Evolutionary conservation across 495 filamentous ascomycete species (phyloP), one percentile per base, ranked within the genome.

Genomic region (Aspergillus taichungensis): DNA sequence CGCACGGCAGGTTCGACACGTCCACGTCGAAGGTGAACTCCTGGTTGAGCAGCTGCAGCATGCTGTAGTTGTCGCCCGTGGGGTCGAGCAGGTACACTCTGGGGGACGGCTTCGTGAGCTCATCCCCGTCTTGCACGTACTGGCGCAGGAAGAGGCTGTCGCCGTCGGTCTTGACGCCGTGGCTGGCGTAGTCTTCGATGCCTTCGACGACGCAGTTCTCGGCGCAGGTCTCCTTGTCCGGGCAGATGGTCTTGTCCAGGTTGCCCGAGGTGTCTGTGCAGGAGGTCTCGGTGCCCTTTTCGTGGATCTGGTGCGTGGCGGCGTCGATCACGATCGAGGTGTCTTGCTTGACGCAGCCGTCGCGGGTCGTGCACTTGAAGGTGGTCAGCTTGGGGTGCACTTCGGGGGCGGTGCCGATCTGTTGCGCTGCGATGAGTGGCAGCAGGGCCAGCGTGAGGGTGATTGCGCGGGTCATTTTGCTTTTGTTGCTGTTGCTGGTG

Each of bases 21-120:
- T 86, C 79, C 13, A 85, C 75, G 43, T 83, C 79, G 56, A 84
- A 83, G 28, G 69, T 64, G 42, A 85, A 59, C 47, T 85, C 82
- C 45, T 74, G 60, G 49, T 76, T 76, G 12, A 76, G 64, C 7
- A 84, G 66, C 45, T 76, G 65, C 43, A 84, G 55, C 64, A 76
- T 68, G 41, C 79, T 69, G 63, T 85, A 85, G 46, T 79, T 75
- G 40, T 66, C 53, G 37, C 69, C 67, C 42, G 65, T 60, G 13
- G 67, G 57, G 29, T 71, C 75, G 6, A 87, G 69, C 27, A 85
- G 66, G 57, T 85, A 85, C 11, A 79, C 62, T 13, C 82, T 73
- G 5, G 80, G 77, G 7, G 71, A 77, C 6, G 61, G 64, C 14
- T 60, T 42, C 28, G 59, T 66, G 13, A 69, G 58, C 13, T 47